These are phyloP conservation scores for Antitrichia curtipendula DNA, from an alignment of 225 moss, liverwort and hornwort genomes.

Conservation along the genomic window DNA sequence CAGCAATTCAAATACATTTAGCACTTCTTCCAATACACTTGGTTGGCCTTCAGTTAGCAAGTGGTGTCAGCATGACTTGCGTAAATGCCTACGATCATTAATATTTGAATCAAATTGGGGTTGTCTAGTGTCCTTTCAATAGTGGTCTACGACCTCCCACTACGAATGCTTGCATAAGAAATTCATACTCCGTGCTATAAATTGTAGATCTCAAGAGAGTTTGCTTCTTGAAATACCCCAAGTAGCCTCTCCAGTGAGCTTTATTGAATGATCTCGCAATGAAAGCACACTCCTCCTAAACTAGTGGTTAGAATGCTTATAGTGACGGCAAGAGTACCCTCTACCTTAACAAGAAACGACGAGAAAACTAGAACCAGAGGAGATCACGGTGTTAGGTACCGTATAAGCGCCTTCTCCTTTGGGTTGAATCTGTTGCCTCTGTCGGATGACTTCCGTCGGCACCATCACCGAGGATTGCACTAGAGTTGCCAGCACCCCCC, in stretches of 20 bases:
- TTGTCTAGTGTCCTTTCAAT: too few relatives aligned
- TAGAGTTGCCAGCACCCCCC: conserved; percentile 66
- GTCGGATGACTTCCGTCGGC: conserved; percentile 73
- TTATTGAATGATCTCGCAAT: background rate
- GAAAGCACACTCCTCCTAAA: background rate
- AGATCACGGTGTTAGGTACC: background rate
- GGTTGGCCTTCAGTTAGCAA: background rate
- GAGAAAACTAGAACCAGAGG: background rate
- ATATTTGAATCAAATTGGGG: background rate
- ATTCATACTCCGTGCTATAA: background rate
- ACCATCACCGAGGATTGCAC: conserved; percentile 79
- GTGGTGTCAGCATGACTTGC: background rate
- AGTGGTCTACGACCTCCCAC: background rate
- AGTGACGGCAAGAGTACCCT: background rate
- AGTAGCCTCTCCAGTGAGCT: background rate
- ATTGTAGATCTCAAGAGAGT: background rate
- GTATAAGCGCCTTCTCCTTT: conserved; percentile 58
- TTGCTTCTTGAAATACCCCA: background rate
- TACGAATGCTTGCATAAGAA: background rate
- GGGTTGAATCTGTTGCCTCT: conserved; percentile 87
- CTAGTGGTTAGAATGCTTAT: background rate
- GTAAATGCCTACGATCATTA: background rate
- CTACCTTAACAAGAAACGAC: background rate
- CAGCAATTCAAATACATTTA: background rate
- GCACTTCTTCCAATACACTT: background rate